phyloP scores from a whole-genome alignment of 257 asterid species.

The Thymus mandschuricus region DNA sequence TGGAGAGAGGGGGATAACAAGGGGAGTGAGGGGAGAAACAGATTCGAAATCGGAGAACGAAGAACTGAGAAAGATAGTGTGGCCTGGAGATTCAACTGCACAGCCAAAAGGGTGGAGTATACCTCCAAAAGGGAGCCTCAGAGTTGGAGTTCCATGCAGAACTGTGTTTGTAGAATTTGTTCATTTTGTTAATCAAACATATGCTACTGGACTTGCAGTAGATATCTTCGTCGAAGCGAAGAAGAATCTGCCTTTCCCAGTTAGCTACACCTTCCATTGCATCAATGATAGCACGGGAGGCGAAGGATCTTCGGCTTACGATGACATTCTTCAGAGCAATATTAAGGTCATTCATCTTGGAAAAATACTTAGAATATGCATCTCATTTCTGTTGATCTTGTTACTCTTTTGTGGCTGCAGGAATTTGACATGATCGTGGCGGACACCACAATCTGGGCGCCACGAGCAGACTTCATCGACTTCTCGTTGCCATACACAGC shows the following conservation, averaged over 20 bases:
- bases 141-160: constrained; percentile 50
- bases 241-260: constrained; percentile 22
- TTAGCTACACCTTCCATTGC: constrained; percentile 24
- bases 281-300: constrained; percentile 8
- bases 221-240: constrained; percentile 39
- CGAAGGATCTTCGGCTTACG: constrained; percentile 19
- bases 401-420: not conserved
- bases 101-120: constrained; percentile 48
- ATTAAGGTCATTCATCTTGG: not conserved
- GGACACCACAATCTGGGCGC: constrained; percentile 59
- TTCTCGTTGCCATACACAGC: constrained; percentile 58
- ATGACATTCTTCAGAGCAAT: constrained; percentile 27
- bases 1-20: constrained; percentile 35
- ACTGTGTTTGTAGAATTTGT: constrained; percentile 47
- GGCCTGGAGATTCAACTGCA: constrained; percentile 53
- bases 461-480: constrained; percentile 43
- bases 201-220: constrained; percentile 39
- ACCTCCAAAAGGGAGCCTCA: constrained; percentile 33
- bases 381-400: not conserved
- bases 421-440: constrained; percentile 53
- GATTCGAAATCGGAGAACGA: constrained; percentile 33
- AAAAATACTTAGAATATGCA: not conserved
- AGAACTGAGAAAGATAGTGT: constrained; percentile 37
- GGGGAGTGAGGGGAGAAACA: constrained; percentile 17
- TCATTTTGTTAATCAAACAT: not conserved